Evolutionary conservation across 176 grass and related monocot genomes (phyloP).

Genomic region (Phoenix dactylifera): DNA sequence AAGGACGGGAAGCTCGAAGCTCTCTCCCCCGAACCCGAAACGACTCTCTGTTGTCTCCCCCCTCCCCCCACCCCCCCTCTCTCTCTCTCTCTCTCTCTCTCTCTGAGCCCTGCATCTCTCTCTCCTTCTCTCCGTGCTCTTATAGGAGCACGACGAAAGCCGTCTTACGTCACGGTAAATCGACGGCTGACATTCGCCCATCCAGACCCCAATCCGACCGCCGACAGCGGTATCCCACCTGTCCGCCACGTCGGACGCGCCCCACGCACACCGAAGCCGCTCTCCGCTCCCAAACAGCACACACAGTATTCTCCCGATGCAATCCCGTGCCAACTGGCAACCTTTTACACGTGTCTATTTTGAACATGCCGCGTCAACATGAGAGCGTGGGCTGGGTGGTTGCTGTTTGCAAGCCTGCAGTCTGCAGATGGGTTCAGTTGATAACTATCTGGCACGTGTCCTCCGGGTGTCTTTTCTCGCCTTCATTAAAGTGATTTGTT

Average conservation of each 20-base stretch:
- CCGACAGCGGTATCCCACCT: constrained; percentile 13
- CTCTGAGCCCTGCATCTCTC: not conserved
- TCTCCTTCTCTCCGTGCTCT: not conserved
- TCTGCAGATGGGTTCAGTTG: too few relatives aligned
- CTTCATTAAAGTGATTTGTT: too few relatives aligned
- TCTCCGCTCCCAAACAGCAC: not conserved
- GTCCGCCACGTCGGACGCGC: constrained; percentile 4
- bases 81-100: not conserved
- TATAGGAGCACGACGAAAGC: constrained; percentile 8
- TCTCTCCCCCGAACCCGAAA: not conserved
- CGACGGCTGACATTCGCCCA: not conserved
- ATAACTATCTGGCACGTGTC: too few relatives aligned
- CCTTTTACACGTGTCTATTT: too few relatives aligned
- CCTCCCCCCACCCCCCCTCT: not conserved
- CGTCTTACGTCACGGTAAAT: not conserved
- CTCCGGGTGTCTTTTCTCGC: too few relatives aligned
- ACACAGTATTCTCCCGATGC: too few relatives aligned
- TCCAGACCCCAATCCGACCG: constrained; percentile 6
- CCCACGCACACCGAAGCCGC: not conserved
- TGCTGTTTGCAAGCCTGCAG: too few relatives aligned
- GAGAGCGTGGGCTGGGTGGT: too few relatives aligned
- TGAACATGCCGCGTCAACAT: too few relatives aligned
- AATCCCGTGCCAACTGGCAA: too few relatives aligned
- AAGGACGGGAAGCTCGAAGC: not conserved
- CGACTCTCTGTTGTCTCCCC: not conserved